Conservation (phyloP, 129 eudicot species). For the Tagetes patula region DNA sequence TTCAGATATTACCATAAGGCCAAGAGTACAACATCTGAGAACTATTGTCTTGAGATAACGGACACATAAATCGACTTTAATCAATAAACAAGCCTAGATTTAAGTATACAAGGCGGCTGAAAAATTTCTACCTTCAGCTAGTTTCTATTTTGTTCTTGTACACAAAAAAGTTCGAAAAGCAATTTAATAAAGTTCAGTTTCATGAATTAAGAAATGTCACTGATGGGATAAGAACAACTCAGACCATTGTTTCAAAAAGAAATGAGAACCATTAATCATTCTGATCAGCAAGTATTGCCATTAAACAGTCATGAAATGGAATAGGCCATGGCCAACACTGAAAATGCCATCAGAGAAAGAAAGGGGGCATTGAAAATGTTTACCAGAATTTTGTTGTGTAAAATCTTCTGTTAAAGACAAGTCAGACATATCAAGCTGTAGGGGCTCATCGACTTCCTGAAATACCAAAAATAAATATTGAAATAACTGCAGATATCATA, state of each 20-base stretch:
- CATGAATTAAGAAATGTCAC: background rate
- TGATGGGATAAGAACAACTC: background rate
- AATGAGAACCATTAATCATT: background rate
- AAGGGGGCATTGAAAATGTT: constrained; percentile 11
- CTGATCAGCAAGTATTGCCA: background rate
- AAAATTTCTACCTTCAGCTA: background rate
- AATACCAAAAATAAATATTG: constrained; percentile 19
- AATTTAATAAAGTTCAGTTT: background rate
- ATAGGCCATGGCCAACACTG: background rate
- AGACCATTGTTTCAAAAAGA: background rate
- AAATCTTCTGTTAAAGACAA: constrained; percentile 70
- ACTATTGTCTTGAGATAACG: background rate
- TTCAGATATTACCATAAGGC: background rate
- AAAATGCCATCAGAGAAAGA: background rate
- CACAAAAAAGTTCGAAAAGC: background rate
- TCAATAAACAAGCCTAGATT: background rate
- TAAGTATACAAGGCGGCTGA: constrained; percentile 6
- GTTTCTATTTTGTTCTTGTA: constrained; percentile 13
- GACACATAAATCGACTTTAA: background rate
- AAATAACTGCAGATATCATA: background rate
- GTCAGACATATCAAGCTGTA: constrained; percentile 84
- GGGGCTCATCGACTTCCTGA: constrained; percentile 97
- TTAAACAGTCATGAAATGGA: background rate
- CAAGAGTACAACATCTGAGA: constrained; percentile 9
- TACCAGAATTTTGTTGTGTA: constrained; percentile 59